Evolutionary conservation across 1,139 yeast genomes (phyloP).

Genomic region (Hemisphaericaspora xylanilytica): DNA sequence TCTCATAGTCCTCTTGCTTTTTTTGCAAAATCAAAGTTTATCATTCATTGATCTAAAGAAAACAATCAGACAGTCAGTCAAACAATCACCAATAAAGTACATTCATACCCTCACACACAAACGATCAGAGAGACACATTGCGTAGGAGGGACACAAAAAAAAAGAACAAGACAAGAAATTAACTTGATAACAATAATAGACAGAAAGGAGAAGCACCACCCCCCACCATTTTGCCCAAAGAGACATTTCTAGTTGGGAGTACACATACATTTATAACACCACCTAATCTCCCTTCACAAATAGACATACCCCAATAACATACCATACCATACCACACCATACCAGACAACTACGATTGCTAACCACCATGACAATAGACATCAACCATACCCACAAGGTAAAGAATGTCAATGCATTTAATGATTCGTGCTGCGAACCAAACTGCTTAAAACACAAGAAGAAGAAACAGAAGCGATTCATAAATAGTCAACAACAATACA

Average conservation of each 20-base stretch:
- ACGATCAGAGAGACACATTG: not conserved
- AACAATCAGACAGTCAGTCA: not conserved
- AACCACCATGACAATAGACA: constrained; percentile 6
- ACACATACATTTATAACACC: not conserved
- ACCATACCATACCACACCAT: too few species aligned
- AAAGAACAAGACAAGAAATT: too few species aligned
- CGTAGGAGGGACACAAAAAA: not conserved
- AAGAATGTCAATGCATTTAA: constrained; percentile 1
- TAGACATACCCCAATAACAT: too few species aligned
- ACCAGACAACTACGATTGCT: too few species aligned
- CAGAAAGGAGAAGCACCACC: too few species aligned
- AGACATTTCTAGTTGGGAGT: too few species aligned
- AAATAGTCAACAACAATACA: constrained; percentile 18
- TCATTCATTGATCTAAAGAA: too few species aligned
- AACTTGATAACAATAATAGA: too few species aligned
- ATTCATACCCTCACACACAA: not conserved
- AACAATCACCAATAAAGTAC: not conserved
- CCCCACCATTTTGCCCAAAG: too few species aligned
- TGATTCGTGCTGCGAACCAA: not conserved
- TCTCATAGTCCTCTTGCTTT: too few species aligned
- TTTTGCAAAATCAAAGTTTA: too few species aligned
- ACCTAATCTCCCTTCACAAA: not conserved
- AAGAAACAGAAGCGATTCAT: constrained; percentile 2
- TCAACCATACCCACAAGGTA: constrained; percentile 5
- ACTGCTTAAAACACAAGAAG: not conserved